Percentiles rank a stretch among this genome's conserved stretches.
Conservation (phyloP, 108 stramenopile genomes). For the Fistulifera pelliculosa region DNA sequence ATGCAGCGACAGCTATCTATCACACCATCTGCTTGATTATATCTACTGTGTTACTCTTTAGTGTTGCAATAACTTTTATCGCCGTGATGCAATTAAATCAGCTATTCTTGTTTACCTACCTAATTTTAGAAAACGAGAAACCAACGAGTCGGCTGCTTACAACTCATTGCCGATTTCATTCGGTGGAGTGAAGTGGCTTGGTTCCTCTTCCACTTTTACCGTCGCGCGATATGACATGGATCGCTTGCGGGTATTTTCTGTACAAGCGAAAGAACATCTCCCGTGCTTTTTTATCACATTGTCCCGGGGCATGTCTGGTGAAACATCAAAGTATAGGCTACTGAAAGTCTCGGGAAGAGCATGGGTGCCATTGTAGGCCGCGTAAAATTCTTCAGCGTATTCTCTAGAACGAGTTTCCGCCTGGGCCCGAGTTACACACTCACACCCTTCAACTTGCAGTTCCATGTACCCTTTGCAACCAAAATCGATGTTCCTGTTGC, state of each 20-base stretch:
- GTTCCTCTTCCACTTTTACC: conserved; percentile 5
- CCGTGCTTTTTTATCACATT: not conserved
- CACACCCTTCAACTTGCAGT: conserved; percentile 15
- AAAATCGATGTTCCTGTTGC: conserved; percentile 16
- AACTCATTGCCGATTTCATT: too few species aligned
- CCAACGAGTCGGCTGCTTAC: too few species aligned
- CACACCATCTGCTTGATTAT: too few species aligned
- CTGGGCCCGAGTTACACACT: conserved; percentile 6
- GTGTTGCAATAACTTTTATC: too few species aligned
- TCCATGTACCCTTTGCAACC: conserved; percentile 14
- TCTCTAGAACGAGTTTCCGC: conserved; percentile 6
- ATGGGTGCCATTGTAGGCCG: conserved; percentile 5
- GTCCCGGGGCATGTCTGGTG: not conserved
- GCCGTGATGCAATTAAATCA: too few species aligned
- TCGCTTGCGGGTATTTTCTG: conserved; percentile 11
- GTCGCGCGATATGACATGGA: conserved; percentile 11
- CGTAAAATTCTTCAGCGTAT: conserved; percentile 10
- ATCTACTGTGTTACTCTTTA: too few species aligned
- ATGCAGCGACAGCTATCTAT: not conserved
- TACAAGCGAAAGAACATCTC: conserved; percentile 15
- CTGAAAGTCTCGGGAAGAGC: not conserved
- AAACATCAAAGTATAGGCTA: conserved; percentile 1
- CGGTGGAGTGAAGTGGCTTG: not conserved
- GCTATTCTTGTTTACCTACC: too few species aligned
- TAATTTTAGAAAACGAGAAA: too few species aligned